A percentile compares a stretch with the other conserved stretches of the same genome.
Conservation (phyloP, 169 alveolate species). For the Cryptosporidium ubiquitum region DNA sequence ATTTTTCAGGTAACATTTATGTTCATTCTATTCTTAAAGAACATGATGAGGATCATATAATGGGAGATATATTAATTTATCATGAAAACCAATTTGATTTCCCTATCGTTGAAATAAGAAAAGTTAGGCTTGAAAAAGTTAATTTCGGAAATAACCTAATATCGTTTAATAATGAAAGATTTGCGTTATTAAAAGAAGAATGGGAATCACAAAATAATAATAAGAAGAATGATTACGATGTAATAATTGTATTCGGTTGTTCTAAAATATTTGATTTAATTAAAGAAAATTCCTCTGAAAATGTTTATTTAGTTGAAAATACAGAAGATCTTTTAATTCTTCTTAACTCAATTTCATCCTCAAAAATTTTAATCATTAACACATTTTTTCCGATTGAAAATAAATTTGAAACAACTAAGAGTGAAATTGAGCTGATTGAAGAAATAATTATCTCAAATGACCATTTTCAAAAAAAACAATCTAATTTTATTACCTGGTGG, state of each 20-base stretch:
- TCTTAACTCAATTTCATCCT: constrained; percentile 2
- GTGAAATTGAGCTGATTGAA: background rate
- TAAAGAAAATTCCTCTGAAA: background rate
- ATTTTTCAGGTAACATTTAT: background rate
- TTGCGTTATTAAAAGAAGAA: constrained; percentile 15
- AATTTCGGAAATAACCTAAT: background rate
- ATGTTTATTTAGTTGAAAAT: background rate
- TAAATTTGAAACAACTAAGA: background rate
- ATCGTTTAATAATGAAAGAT: background rate
- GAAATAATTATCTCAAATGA: background rate
- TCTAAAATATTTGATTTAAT: constrained; percentile 1
- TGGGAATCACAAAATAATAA: constrained; percentile 19
- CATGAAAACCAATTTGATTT: background rate
- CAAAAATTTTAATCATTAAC: constrained; percentile 18
- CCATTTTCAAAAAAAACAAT: background rate
- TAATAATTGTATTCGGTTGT: background rate
- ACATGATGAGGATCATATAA: background rate
- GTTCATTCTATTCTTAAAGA: background rate
- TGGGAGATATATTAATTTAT: constrained; percentile 21
- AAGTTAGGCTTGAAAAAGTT: constrained; percentile 3
- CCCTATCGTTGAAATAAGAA: constrained; percentile 49
- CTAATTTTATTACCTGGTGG: constrained; percentile 39
- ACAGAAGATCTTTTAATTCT: background rate
- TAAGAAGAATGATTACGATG: constrained; percentile 11
- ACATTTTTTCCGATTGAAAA: background rate